phyloP scores from a whole-genome alignment of 2,329 filamentous ascomycete species.

The Nemania serpens region DNA sequence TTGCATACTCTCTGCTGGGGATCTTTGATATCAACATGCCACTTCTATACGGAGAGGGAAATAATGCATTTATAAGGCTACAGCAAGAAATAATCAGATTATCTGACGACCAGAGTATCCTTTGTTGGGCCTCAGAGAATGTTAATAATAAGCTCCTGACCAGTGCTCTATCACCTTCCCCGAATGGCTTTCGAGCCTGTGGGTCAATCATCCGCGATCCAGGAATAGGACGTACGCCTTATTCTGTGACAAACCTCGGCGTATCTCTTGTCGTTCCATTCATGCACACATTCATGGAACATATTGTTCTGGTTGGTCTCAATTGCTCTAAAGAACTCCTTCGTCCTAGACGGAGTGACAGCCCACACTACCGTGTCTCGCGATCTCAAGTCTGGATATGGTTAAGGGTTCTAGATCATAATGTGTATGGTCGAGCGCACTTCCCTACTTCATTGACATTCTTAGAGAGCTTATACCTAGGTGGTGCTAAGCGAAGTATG shows the following conservation, averaged over 20 bases:
- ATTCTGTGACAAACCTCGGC: slow-evolving; percentile 29
- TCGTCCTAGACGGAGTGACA: background rate
- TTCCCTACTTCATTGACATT: background rate
- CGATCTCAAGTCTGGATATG: background rate
- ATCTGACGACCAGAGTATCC: slow-evolving; percentile 38
- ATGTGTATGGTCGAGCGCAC: background rate
- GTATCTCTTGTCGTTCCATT: slow-evolving; percentile 21
- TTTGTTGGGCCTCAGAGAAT: slow-evolving; percentile 35
- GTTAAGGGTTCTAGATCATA: background rate
- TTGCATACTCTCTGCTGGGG: slow-evolving; percentile 51
- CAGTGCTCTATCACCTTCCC: slow-evolving; percentile 25
- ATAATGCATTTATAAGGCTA: slow-evolving; percentile 40
- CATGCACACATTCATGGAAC: background rate
- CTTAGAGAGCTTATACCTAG: background rate
- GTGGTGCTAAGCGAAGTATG: too few relatives aligned
- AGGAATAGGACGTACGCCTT: background rate
- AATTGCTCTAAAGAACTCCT: slow-evolving; percentile 29
- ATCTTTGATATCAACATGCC: slow-evolving; percentile 52
- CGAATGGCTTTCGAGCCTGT: slow-evolving; percentile 25
- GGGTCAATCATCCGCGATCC: slow-evolving; percentile 25
- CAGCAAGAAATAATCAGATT: slow-evolving; percentile 44
- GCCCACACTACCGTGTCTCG: background rate
- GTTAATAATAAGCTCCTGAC: background rate
- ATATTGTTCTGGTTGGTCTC: slow-evolving; percentile 12
- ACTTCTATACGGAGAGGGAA: slow-evolving; percentile 48